Percentiles rank a stretch among this genome's conserved stretches.
These are phyloP conservation scores for Laguncularia racemosa DNA, from an alignment of 345 rosid genomes.

Conservation along the genomic window DNA sequence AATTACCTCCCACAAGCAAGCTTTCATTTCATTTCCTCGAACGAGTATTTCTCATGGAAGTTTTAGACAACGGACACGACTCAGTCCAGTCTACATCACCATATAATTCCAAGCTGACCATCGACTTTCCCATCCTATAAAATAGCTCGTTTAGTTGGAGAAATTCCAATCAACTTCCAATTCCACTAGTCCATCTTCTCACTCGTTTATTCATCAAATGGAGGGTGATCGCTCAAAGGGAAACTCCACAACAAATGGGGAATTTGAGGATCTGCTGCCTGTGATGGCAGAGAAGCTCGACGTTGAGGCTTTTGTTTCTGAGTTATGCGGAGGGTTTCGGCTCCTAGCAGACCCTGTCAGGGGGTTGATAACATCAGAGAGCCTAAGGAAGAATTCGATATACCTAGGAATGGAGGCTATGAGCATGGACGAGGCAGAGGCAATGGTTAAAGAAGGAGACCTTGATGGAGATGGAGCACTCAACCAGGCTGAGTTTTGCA, in stretches of 20 bases:
- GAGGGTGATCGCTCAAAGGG: too few relatives aligned
- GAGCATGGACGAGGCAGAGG: conserved; percentile 59
- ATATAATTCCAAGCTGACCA: too few relatives aligned
- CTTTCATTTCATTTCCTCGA: too few relatives aligned
- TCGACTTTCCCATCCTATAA: too few relatives aligned
- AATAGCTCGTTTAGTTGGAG: too few relatives aligned
- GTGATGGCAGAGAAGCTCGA: conserved; percentile 91
- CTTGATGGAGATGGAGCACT: conserved; percentile 79
- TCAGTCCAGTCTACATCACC: too few relatives aligned
- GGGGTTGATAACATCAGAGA: conserved; percentile 60
- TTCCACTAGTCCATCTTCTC: too few relatives aligned
- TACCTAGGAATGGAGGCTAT: conserved; percentile 72
- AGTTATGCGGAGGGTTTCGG: conserved; percentile 74
- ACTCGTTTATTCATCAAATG: too few relatives aligned
- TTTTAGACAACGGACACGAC: too few relatives aligned
- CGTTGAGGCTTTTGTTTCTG: conserved; percentile 64
- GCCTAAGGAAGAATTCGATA: conserved; percentile 56
- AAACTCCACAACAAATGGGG: conserved; percentile 1
- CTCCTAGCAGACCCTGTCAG: conserved; percentile 55
- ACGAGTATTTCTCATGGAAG: too few relatives aligned
- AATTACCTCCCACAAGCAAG: too few relatives aligned
- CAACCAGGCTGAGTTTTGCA: conserved; percentile 68
- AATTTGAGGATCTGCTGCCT: conserved; percentile 65
- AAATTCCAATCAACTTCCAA: too few relatives aligned
- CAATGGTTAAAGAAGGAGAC: conserved; percentile 81